phyloP scores from a whole-genome alignment of 23 red algal species.

The Gracilaria vermiculophylla region DNA sequence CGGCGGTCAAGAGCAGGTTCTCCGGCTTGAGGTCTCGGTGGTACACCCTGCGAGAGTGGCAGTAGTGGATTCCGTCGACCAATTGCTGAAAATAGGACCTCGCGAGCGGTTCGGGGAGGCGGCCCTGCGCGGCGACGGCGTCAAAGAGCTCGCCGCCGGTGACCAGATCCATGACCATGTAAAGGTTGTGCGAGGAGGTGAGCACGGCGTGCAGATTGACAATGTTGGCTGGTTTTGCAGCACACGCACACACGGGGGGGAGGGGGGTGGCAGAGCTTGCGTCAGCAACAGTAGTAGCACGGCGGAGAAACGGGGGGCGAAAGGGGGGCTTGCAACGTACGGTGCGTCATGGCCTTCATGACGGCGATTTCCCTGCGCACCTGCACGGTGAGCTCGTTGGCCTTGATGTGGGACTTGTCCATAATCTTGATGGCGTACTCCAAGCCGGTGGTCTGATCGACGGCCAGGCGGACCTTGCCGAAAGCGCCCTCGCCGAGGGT shows the following conservation, averaged over 20 bases:
- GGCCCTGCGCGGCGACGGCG: conserved; percentile 46
- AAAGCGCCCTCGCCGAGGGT: conserved; percentile 86
- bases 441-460: conserved; percentile 56
- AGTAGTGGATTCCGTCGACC: conserved; percentile 81
- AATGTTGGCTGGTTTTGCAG: conserved; percentile 61
- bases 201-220: conserved; percentile 84
- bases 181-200: conserved; percentile 75
- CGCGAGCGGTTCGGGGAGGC: conserved; percentile 36
- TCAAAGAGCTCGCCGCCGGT: conserved; percentile 87
- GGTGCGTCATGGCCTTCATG: conserved; percentile 91
- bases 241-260: neutral
- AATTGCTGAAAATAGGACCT: conserved; percentile 87
- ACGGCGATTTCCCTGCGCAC: conserved; percentile 89
- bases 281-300: too few relatives aligned
- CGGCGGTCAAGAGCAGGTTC: conserved; percentile 79
- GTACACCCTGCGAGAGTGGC: conserved; percentile 80
- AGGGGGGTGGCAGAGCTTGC: neutral
- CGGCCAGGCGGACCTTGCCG: conserved; percentile 75
- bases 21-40: conserved; percentile 98
- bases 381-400: conserved; percentile 75
- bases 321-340: neutral
- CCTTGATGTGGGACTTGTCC: conserved; percentile 80
- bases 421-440: conserved; percentile 84
- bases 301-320: neutral
- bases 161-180: conserved; percentile 96